Conservation (phyloP, 805 yeast genomes). For the Candida easanensis region DNA sequence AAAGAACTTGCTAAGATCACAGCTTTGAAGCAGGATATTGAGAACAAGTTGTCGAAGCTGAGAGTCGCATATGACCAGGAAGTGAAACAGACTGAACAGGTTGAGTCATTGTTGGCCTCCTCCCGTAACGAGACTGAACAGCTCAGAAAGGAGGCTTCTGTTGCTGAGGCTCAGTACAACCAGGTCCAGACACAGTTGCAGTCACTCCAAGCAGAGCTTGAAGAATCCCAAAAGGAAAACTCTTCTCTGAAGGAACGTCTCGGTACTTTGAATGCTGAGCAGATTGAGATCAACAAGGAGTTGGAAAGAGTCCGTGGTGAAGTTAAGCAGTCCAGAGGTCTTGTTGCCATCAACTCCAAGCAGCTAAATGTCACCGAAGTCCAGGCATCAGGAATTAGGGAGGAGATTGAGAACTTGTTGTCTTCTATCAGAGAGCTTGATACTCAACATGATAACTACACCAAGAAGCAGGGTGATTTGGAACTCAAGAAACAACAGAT, state of each 20-base stretch:
- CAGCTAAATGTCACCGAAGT: conserved; percentile 67
- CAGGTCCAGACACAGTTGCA: conserved; percentile 64
- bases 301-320: conserved; percentile 51
- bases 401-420: conserved; percentile 35
- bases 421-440: conserved; percentile 34
- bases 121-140: conserved; percentile 67
- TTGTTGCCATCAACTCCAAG: conserved; percentile 61
- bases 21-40: conserved; percentile 66
- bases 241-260: conserved; percentile 64
- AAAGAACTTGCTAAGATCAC: conserved; percentile 71
- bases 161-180: conserved; percentile 76
- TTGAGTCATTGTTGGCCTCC: conserved; percentile 57
- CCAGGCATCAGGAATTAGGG: conserved; percentile 42
- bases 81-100: conserved; percentile 68
- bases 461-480: conserved; percentile 34
- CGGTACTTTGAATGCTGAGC: conserved; percentile 63
- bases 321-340: conserved; percentile 58
- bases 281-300: conserved; percentile 54
- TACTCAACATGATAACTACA: conserved; percentile 37
- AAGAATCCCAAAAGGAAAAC: conserved; percentile 67
- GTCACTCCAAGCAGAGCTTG: conserved; percentile 56
- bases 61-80: conserved; percentile 76
- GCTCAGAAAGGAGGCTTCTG: conserved; percentile 66
- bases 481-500: conserved; percentile 28
- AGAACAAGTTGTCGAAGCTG: conserved; percentile 62